Evolutionary conservation across 257 asterid species (phyloP).

Genomic region (Solanum dulcamara): DNA sequence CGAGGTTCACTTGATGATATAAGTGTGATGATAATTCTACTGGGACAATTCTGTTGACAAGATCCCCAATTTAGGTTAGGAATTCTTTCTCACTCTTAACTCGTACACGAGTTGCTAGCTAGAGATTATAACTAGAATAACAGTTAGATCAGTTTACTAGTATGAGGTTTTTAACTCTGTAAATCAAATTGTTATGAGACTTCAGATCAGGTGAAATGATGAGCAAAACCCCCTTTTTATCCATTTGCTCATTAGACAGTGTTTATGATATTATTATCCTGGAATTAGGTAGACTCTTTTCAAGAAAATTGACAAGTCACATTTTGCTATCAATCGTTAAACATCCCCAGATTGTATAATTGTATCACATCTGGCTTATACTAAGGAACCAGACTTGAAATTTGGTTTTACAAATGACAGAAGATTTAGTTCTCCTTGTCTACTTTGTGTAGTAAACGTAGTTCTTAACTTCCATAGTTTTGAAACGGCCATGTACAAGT

Average conservation of each 20-base stretch:
- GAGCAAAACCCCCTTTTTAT: not conserved
- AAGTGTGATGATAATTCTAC: conserved; percentile 54
- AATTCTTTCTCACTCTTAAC: not conserved
- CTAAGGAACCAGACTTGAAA: not conserved
- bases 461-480: not conserved
- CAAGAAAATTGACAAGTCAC: no score
- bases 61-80: not conserved
- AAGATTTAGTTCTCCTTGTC: no score
- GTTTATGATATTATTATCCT: not conserved
- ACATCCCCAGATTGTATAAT: not conserved
- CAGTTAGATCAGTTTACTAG: not conserved
- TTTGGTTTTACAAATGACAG: not conserved
- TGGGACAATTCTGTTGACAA: conserved; percentile 9
- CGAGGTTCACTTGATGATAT: conserved; percentile 74
- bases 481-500: not conserved
- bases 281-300: no score
- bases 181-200: not conserved
- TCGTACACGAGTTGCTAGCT: not conserved
- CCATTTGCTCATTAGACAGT: not conserved
- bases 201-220: not conserved
- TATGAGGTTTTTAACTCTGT: not conserved
- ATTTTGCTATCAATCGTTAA: no score
- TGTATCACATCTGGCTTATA: no score
- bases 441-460: not conserved
- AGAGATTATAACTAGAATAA: not conserved